Percentiles rank a stretch among this genome's conserved stretches.
Conservation (phyloP, 2,329 filamentous ascomycete species). For the Amylocarpus encephaloides region DNA sequence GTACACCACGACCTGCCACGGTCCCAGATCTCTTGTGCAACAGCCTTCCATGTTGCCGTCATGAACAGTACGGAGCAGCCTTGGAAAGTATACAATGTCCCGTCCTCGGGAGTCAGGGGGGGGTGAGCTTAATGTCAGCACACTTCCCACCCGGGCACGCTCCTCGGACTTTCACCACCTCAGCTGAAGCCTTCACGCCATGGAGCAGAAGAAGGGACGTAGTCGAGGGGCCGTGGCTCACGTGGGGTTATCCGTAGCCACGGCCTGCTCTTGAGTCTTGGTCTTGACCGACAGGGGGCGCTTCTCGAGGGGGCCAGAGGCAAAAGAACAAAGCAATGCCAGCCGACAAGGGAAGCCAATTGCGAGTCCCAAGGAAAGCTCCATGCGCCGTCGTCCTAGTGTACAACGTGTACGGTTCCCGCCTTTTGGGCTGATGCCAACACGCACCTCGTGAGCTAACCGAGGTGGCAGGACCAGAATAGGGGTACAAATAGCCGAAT, state of each 20-base stretch:
- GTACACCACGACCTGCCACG: too few species aligned
- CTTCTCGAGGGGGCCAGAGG: not conserved
- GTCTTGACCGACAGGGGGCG: not conserved
- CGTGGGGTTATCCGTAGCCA: too few species aligned
- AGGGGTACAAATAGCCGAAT: too few species aligned
- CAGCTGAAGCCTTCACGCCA: not conserved
- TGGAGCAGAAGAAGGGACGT: too few species aligned
- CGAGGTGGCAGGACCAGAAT: too few species aligned
- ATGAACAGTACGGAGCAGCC: too few species aligned
- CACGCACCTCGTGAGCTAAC: too few species aligned
- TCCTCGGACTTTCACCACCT: not conserved
- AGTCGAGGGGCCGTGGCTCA: not conserved
- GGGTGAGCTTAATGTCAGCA: not conserved
- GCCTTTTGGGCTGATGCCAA: not conserved
- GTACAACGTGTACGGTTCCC: not conserved
- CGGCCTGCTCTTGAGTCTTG: too few species aligned
- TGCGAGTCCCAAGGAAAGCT: not conserved
- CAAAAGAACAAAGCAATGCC: not conserved
- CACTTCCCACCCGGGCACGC: not conserved
- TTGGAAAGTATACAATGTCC: not conserved
- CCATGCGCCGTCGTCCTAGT: not conserved
- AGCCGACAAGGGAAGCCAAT: constrained; percentile 1
- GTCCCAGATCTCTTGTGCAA: too few species aligned
- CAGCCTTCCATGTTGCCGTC: not conserved
- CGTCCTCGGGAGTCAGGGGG: not conserved